Conservation (phyloP, 352 stramenopile genomes). For the Globisporangium lucens region DNA sequence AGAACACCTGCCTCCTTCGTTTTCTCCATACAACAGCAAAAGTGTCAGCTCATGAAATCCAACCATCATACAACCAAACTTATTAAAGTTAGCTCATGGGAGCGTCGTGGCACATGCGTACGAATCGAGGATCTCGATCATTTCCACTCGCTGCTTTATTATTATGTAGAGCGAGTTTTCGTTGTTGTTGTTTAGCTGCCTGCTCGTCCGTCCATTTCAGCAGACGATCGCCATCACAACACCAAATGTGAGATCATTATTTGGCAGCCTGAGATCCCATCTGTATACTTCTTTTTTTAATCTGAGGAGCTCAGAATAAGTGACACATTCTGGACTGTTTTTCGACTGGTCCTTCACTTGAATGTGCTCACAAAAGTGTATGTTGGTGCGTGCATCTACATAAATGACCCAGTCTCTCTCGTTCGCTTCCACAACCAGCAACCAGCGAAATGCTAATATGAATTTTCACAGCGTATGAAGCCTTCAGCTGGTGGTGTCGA, state of each 20-base stretch:
- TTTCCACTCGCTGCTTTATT: neutral
- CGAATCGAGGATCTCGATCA: neutral
- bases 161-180: neutral
- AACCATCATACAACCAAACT: neutral
- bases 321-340: slow-evolving; percentile 1
- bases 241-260: neutral
- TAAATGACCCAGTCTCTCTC: too few relatives aligned
- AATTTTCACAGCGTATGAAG: too few relatives aligned
- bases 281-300: neutral
- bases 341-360: neutral
- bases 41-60: neutral
- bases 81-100: neutral
- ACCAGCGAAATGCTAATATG: too few relatives aligned
- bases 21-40: neutral
- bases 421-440: too few relatives aligned
- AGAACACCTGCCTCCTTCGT: neutral
- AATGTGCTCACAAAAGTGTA: neutral
- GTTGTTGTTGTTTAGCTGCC: neutral
- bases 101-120: neutral
- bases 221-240: neutral
- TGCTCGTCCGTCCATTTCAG: neutral
- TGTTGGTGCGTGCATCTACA: too few relatives aligned
- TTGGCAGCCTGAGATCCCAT: neutral
- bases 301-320: neutral
- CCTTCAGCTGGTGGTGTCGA: too few relatives aligned